Base-by-base conservation (phyloP, 2,329 filamentous ascomycete genomes). In the Mollisiaceae sp. region DNA sequence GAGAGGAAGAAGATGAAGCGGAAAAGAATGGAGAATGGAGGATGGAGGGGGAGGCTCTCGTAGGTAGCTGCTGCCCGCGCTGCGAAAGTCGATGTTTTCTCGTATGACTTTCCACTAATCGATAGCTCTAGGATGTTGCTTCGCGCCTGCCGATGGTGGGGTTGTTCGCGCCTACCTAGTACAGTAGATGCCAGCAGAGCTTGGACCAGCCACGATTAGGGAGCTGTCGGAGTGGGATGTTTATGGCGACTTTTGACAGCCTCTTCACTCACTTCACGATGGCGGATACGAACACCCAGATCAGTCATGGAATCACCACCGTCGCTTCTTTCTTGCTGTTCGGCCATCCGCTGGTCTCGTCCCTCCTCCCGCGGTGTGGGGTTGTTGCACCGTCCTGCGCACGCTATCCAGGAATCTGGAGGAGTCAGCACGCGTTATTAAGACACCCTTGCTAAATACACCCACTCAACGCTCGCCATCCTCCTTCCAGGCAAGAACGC, bases 351-450 rank as follows among this genome's bases (percentile, higher is more conserved):
- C 6, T 32, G 27, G 27, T 18, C 11, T 41, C 38, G 8, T 41
- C 50, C 18, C 18, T 35, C 27, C 22, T 18, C 15, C 24, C 8
- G 32, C n/a, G 5, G 32, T 50, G 27, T 32, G 20, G 47, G 60
- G 22, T 56, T 32, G 50, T 35, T 62, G 35, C 50, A 57, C 55
- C 60, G 60, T 55, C 15, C 57, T 24, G 1, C 39, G 39, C 57
- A 47, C 57, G 24, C 38, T 62, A 56, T 62, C 50, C 47, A 56
- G 47, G 50, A 62, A 62, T 24, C 41, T 39, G 36, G 36, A 39
- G 14, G 50, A 62, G 50, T 62, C 45, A 56, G 50, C 45, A 50
- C 18, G 39, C 15, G 55, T 57, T 24, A 41, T 38, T 57, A 38
- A 22, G 18, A 57, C 8, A 35, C 55, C 52, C 55, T 39, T 38